A percentile compares a stretch with the other conserved stretches of the same genome.
phyloP scores from a whole-genome alignment of 2,329 filamentous ascomycete species.

The Cytospora piceicola region DNA sequence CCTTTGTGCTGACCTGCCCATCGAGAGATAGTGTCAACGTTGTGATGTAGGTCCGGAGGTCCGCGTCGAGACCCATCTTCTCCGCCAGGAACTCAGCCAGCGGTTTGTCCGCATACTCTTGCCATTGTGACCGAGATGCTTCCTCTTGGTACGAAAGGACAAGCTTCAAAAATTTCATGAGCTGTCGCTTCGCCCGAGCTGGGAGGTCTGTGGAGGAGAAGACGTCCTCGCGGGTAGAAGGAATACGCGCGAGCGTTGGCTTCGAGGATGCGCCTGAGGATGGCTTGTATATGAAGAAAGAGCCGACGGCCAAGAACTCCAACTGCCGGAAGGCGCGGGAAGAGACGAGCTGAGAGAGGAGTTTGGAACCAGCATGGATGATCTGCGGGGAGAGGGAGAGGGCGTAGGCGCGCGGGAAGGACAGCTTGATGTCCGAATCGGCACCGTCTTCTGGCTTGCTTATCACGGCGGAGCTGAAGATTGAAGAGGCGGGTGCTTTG shows the following conservation, averaged over 20 bases:
- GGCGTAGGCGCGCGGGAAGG: slow-evolving; percentile 75
- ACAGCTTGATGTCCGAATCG: slow-evolving; percentile 50
- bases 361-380: slow-evolving; percentile 78
- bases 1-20: slow-evolving; percentile 61
- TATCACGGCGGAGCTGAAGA: slow-evolving; percentile 45
- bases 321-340: slow-evolving; percentile 87
- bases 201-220: slow-evolving; percentile 79
- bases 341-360: slow-evolving; percentile 82
- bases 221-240: slow-evolving; percentile 88
- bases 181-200: slow-evolving; percentile 76
- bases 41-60: slow-evolving; percentile 64
- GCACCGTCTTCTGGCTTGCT: slow-evolving; percentile 42
- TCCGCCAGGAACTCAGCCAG: slow-evolving; percentile 63
- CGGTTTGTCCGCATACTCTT: slow-evolving; percentile 55
- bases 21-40: slow-evolving; percentile 77
- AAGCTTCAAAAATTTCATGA: slow-evolving; percentile 95
- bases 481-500: slow-evolving; percentile 36
- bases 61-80: slow-evolving; percentile 69
- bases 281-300: slow-evolving; percentile 77
- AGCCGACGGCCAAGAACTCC: slow-evolving; percentile 91
- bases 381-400: slow-evolving; percentile 84
- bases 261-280: slow-evolving; percentile 35
- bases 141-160: slow-evolving; percentile 70
- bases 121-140: slow-evolving; percentile 58
- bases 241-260: slow-evolving; percentile 68